A percentile compares a stretch with the other conserved stretches of the same genome.
Evolutionary conservation across 495 filamentous ascomycete genomes (phyloP).

Genomic region (Annulohypoxylon bovei): DNA sequence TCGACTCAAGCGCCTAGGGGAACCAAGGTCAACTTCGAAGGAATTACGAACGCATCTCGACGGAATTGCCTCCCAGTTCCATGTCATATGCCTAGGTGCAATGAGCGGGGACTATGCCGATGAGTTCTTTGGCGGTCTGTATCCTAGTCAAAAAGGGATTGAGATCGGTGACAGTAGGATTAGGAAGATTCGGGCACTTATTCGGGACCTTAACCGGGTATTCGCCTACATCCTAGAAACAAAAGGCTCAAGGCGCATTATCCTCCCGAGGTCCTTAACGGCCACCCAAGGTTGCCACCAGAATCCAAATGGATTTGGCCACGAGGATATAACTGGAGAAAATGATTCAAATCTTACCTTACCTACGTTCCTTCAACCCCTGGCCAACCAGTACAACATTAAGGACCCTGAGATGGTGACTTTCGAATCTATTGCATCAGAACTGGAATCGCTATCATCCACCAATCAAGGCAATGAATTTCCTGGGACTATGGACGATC

Average conservation of each 20-base stretch:
- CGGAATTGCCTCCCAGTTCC: constrained; percentile 39
- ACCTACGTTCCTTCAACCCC: constrained; percentile 32
- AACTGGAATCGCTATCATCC: constrained; percentile 21
- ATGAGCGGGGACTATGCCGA: constrained; percentile 39
- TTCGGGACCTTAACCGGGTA: constrained; percentile 39
- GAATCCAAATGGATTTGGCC: neutral
- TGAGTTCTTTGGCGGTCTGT: constrained; percentile 36
- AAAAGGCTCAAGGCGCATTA: constrained; percentile 38
- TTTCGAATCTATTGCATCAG: constrained; percentile 15
- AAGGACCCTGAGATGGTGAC: constrained; percentile 29
- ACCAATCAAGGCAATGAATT: constrained; percentile 44
- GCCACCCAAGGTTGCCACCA: neutral
- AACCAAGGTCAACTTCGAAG: constrained; percentile 26
- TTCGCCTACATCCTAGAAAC: constrained; percentile 35
- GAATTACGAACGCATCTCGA: constrained; percentile 30
- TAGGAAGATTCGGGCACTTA: constrained; percentile 39
- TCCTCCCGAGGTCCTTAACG: constrained; percentile 9
- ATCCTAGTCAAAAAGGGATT: neutral
- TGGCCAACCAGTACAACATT: constrained; percentile 37
- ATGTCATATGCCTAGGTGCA: constrained; percentile 31
- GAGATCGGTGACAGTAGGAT: constrained; percentile 18
- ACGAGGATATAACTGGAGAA: neutral
- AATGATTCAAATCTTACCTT: neutral
- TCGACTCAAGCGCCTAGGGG: constrained; percentile 23
- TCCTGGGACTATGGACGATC: constrained; percentile 48